Base-by-base conservation (phyloP, 1,284 basidiomycete species). In the Mixia osmundae region DNA sequence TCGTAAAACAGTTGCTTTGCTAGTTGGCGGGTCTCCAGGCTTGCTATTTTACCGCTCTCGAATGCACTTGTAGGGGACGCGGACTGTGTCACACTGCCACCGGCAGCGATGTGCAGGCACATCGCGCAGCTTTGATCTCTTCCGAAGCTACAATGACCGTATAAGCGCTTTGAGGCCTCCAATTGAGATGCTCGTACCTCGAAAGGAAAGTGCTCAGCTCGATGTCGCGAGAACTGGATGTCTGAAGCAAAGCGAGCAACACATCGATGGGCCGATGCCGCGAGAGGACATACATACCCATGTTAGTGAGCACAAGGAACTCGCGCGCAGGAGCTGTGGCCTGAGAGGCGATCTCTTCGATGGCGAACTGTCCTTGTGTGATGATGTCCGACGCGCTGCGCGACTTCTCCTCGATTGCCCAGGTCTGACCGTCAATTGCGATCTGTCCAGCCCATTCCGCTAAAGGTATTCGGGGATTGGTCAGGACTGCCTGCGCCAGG, bases 51-150 rank as follows among this genome's bases (percentile, higher is more conserved):
- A 18, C 30, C 33, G 23, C 24, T 32, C 14, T 21, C 11, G 23
- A 32, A 28, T 3, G 21, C 12, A 14, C 18, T 15, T 33, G 25
- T 29, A 2, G 37, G 22, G n/a, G 37, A 18, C 11, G 40, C 19
- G 11, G 24, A 24, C 10, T 37, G 30, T 9, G 43, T 38, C 14
- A 36, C 36, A 23, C 36, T 49, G 35, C 59, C 57, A 22, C 51
- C 46, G 1, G 57, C 52, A 68, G 68, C 57, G 35, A 64, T 53
- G 11, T 71, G 76, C 10, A 91, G 64, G n/a, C 83, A 68, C 72
- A 89, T 87, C 10, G 79, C 74, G 50, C 80, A 87, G 2, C 77
- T 76, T 52, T 91, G 77, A 52, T 82, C 75, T 34, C 76, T 67
- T 30, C 82, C 79, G 55, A 75, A 85, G 50, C 78, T 83, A 44